Base-by-base conservation (phyloP, 1,284 basidiomycete genomes). In the Coniophora puteana region DNA sequence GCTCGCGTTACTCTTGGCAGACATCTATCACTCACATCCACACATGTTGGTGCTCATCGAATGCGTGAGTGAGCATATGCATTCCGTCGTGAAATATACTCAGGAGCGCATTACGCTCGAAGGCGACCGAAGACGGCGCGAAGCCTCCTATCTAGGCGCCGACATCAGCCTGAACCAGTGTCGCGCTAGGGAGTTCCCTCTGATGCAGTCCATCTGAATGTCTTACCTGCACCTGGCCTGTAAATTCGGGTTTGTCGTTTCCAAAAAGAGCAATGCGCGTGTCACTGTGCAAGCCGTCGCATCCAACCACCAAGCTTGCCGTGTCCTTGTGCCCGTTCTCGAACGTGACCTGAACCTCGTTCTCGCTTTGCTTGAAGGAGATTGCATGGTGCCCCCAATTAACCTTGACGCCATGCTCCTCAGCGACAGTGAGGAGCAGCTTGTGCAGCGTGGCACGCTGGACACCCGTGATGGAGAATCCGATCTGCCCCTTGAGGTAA, bases 251-350 rank as follows among this genome's bases (percentile, higher is more conserved):
- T 14, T 54, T 45, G 45, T 68, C 61, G 43, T 62, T 51, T 3
- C 70, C 70, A 43, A 72, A 72, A 13, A 73, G 52, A 10, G 55
- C 54, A 20, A 48, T 51, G 2, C 71, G 60, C 13, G 69, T 67
- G 33, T 58, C 61, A 44, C 69, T 70, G 46, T 73, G 71, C 44
- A 74, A 52, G 6, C 71, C 71, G 46, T 74, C 71, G 47, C 69
- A 72, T 13, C 71, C 71, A 5, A 72, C 58, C 8, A 72, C 60
- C 41, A 72, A 68, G 45, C 62, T 66, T 5, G 62, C 69, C 0
- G 54, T 58, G 40, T 63, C 67, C 23, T 44, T 58, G 21, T 48
- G 43, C n/a, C 68, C 71, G 41, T 67, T 66, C 25, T 57, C 59
- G 48, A 72, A 67, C 2, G 39, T 48, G 8, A 67, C 69, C 5